A percentile compares a stretch with the other conserved stretches of the same genome.
Conservation (phyloP, 495 filamentous ascomycete genomes). For the Annulohypoxylon nitens region DNA sequence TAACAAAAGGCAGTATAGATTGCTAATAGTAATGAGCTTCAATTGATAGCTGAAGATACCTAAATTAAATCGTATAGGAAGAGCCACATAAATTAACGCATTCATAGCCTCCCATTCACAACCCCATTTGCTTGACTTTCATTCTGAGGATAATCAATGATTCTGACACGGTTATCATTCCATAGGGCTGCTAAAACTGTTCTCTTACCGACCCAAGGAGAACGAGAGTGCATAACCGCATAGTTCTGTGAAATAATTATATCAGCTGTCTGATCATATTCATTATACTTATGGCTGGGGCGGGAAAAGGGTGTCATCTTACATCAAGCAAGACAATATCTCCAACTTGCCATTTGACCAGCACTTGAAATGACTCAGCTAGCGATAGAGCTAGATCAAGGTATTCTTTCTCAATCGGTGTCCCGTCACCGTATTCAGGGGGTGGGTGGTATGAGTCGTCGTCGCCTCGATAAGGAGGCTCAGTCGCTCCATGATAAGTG, state of each 20-base stretch:
- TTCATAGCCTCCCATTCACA: not conserved
- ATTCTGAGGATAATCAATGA: conserved; percentile 25
- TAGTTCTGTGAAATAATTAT: conserved; percentile 39
- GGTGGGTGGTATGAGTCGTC: conserved; percentile 49
- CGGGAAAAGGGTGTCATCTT: conserved; percentile 7
- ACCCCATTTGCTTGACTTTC: not conserved
- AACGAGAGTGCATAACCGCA: conserved; percentile 49
- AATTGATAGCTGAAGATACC: too few relatives aligned
- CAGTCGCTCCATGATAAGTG: conserved; percentile 44
- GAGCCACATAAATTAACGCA: too few relatives aligned
- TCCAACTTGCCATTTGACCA: conserved; percentile 35
- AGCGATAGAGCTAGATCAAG: conserved; percentile 44
- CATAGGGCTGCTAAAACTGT: conserved; percentile 46
- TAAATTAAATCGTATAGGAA: too few relatives aligned
- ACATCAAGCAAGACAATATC: conserved; percentile 37
- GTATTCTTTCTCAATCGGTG: conserved; percentile 44
- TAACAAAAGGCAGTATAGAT: too few relatives aligned
- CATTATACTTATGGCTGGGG: not conserved
- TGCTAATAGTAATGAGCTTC: too few relatives aligned
- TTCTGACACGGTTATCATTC: conserved; percentile 37
- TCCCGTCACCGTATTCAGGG: conserved; percentile 46
- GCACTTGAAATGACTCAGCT: conserved; percentile 45
- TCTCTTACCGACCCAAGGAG: conserved; percentile 45
- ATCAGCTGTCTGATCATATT: not conserved
- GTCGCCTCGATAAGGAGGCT: conserved; percentile 43